Percentiles rank a stretch among this genome's conserved stretches.
Evolutionary conservation across 1,139 yeast genomes (phyloP).

Genomic region (Meyerozyma elateridarum): DNA sequence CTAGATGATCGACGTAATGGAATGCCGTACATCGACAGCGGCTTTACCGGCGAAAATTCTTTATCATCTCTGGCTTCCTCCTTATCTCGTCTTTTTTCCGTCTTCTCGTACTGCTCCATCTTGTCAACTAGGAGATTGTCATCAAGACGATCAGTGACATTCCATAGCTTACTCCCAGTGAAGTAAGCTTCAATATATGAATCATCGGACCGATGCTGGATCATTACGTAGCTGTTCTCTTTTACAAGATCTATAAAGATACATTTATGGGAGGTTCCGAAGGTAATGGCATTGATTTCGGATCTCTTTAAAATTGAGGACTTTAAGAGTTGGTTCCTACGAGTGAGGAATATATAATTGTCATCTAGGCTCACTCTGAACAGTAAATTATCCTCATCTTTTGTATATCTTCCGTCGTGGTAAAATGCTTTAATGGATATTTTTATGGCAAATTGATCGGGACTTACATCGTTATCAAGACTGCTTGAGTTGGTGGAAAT

Average conservation of each 20-base stretch:
- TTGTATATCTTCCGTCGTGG: slow-evolving; percentile 1
- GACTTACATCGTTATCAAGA: background rate
- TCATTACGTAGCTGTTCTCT: slow-evolving; percentile 1
- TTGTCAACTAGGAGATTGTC: slow-evolving; percentile 2
- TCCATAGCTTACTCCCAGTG: slow-evolving; percentile 1
- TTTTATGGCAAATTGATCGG: slow-evolving; percentile 1
- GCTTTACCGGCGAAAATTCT: background rate
- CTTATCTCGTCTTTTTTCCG: background rate
- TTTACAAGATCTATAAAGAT: background rate
- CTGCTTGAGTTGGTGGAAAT: too few species aligned
- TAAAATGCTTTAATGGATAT: background rate
- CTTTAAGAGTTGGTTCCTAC: background rate
- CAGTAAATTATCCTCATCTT: background rate
- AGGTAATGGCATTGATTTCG: background rate
- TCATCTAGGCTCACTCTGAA: background rate
- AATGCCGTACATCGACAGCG: background rate
- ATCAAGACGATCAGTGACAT: background rate
- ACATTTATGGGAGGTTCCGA: slow-evolving; percentile 1
- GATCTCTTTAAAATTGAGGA: background rate
- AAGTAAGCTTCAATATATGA: background rate
- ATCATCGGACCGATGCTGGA: slow-evolving; percentile 2
- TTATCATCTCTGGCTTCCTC: too few species aligned
- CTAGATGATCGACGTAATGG: background rate
- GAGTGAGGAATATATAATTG: background rate
- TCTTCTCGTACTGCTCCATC: background rate